Base-by-base conservation (phyloP, 2,329 filamentous ascomycete genomes). In the Xylaria polymorpha region DNA sequence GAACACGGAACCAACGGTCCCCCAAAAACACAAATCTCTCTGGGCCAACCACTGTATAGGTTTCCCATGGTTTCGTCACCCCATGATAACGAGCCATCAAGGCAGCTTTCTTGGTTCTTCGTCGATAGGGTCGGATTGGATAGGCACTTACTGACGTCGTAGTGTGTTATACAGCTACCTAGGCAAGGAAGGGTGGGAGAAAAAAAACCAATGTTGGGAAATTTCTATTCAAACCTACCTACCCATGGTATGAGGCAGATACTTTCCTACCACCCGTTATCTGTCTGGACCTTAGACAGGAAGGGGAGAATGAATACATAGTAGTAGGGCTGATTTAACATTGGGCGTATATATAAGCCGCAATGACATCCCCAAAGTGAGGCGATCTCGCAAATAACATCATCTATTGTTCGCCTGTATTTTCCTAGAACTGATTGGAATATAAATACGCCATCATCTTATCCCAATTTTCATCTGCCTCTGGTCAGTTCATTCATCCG, bases 301-400 rank as follows among this genome's bases (percentile, higher is more conserved):
- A 3, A 29, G 4, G 25, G 25, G 56, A 55, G 32, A 41, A 14
- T 41, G 25, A 29, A 29, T 29, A 29, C 25, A 29, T 0, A 29
- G 9, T n/a, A n/a, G 37, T 12, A 61, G 18, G 35, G 61, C 25
- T 25, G n/a, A 22, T 55, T 22, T 9, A n/a, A 56, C 43, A 29
- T 29, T 29, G 25, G 25, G 25, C 25, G 18, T 51, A 59, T 64
- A 68, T 69, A 66, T 68, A 68, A 68, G 50, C 50, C 35, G 0
- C 50, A 37, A 29, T 39, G 41, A 32, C 35, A 56, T 51, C 56
- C 39, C 61, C 14, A 18, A 41, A 57, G 65, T 48, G 63, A 59
- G 22, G 57, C 43, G 6, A 29, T 58, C 46, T 46, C 32, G 29
- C 39, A 12, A 12, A 64, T 20, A 67, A 4, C 10, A 60, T 44